Evolutionary conservation across 2,329 filamentous ascomycete genomes (phyloP).

Genomic region (Penicillium sp.): DNA sequence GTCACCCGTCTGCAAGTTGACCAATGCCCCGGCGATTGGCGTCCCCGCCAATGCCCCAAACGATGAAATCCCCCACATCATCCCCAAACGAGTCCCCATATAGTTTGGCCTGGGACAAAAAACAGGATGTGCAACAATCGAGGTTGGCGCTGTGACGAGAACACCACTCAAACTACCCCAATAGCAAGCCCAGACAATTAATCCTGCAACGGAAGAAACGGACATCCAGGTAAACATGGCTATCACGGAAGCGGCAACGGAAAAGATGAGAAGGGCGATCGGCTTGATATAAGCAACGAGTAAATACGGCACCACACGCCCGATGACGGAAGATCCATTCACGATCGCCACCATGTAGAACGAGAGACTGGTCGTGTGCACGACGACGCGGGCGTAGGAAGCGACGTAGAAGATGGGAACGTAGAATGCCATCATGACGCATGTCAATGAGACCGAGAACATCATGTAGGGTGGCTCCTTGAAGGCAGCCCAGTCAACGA

Average conservation of each 20-base stretch:
- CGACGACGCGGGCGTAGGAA: conserved; percentile 39
- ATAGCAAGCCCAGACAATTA: conserved; percentile 31
- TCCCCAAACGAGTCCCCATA: conserved; percentile 29
- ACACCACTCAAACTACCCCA: conserved; percentile 31
- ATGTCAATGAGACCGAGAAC: conserved; percentile 43
- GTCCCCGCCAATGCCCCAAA: conserved; percentile 29
- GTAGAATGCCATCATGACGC: conserved; percentile 45
- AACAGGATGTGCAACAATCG: conserved; percentile 28
- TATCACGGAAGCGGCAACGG: conserved; percentile 20
- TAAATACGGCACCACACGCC: conserved; percentile 46
- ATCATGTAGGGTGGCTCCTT: conserved; percentile 40
- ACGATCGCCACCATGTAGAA: conserved; percentile 49
- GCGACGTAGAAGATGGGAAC: conserved; percentile 43
- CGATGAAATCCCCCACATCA: conserved; percentile 35
- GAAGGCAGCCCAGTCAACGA: conserved; percentile 38
- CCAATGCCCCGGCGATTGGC: conserved; percentile 30
- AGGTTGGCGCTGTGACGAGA: conserved; percentile 27
- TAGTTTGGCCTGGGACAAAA: conserved; percentile 25
- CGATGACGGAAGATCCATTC: conserved; percentile 48
- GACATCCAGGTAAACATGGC: conserved; percentile 34
- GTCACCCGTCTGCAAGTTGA: conserved; percentile 22
- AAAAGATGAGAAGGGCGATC: conserved; percentile 19
- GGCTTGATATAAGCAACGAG: conserved; percentile 32
- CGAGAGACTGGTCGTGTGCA: conserved; percentile 44
- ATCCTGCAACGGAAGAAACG: conserved; percentile 17